phyloP scores from a whole-genome alignment of 2,329 filamentous ascomycete species.

The Aspergillus sp. region DNA sequence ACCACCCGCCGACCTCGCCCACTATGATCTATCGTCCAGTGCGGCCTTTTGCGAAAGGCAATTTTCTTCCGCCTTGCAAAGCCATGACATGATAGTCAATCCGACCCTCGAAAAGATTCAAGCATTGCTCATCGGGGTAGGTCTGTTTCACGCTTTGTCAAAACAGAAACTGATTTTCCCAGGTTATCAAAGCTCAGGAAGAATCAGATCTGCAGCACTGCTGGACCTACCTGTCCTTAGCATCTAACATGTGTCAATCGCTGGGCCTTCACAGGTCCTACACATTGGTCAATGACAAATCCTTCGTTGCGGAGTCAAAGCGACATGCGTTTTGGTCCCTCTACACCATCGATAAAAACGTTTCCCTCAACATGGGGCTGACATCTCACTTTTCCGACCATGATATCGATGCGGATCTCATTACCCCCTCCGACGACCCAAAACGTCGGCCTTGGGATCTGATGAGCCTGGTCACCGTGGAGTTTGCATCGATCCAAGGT shows the following conservation, averaged over 20 bases:
- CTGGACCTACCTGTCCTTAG: slow-evolving; percentile 25
- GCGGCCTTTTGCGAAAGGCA: slow-evolving; percentile 15
- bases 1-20: slow-evolving; percentile 14
- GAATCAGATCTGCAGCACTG: slow-evolving; percentile 24
- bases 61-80: slow-evolving; percentile 17
- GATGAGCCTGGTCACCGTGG: slow-evolving; percentile 20
- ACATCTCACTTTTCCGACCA: slow-evolving; percentile 27
- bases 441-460: slow-evolving; percentile 22
- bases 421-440: slow-evolving; percentile 17
- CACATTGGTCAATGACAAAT: slow-evolving; percentile 15
- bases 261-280: slow-evolving; percentile 19
- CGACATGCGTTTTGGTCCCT: slow-evolving; percentile 25
- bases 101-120: slow-evolving; percentile 25
- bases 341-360: slow-evolving; percentile 27
- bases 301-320: slow-evolving; percentile 18
- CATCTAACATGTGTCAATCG: slow-evolving; percentile 25
- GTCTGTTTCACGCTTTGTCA: background rate
- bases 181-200: slow-evolving; percentile 27
- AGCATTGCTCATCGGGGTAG: slow-evolving; percentile 21
- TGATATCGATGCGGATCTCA: slow-evolving; percentile 23
- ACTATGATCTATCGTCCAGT: slow-evolving; percentile 14
- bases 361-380: slow-evolving; percentile 24
- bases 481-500: slow-evolving; percentile 24
- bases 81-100: slow-evolving; percentile 17
- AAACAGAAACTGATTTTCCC: slow-evolving; percentile 1